These are phyloP conservation scores for Neonothopanus nambi DNA, from an alignment of 1,284 basidiomycete species.

Conservation along the genomic window DNA sequence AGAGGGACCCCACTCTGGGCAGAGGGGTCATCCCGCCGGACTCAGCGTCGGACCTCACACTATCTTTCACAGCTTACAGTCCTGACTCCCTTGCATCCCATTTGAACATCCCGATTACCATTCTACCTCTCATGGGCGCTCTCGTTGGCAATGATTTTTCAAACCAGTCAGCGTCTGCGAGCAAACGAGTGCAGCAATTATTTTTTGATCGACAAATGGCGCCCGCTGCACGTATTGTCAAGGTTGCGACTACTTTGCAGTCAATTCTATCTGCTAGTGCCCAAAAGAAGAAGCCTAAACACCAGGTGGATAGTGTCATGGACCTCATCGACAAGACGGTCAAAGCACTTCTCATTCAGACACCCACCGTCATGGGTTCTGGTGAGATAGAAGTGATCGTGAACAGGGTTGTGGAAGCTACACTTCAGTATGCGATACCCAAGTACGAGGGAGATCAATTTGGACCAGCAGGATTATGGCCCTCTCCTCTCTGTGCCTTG, in stretches of 20 bases:
- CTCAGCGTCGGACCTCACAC: constrained; percentile 38
- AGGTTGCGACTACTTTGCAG: constrained; percentile 54
- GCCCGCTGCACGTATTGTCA: constrained; percentile 57
- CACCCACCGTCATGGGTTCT: constrained; percentile 45
- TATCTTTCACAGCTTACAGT: constrained; percentile 64
- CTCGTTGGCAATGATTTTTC: constrained; percentile 87
- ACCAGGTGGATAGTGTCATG: constrained; percentile 65
- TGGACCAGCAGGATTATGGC: constrained; percentile 44
- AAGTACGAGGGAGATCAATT: constrained; percentile 41
- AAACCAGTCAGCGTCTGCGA: constrained; percentile 42
- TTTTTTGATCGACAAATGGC: constrained; percentile 68
- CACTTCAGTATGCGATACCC: constrained; percentile 74
- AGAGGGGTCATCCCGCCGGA: constrained; percentile 61
- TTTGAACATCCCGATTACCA: constrained; percentile 65
- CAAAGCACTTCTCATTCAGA: constrained; percentile 53
- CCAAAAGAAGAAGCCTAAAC: constrained; percentile 49
- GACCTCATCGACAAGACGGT: constrained; percentile 73
- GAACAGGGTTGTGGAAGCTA: constrained; percentile 69
- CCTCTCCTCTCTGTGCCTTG: constrained; percentile 56
- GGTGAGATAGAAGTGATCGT: constrained; percentile 66
- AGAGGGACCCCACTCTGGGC: constrained; percentile 26
- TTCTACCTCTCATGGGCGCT: constrained; percentile 84
- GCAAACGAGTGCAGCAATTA: constrained; percentile 53
- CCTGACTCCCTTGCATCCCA: constrained; percentile 64
- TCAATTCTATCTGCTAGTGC: constrained; percentile 48